These are phyloP conservation scores for Aspergillus pseudotamarii DNA, from an alignment of 2,329 filamentous ascomycete species.

Conservation along the genomic window DNA sequence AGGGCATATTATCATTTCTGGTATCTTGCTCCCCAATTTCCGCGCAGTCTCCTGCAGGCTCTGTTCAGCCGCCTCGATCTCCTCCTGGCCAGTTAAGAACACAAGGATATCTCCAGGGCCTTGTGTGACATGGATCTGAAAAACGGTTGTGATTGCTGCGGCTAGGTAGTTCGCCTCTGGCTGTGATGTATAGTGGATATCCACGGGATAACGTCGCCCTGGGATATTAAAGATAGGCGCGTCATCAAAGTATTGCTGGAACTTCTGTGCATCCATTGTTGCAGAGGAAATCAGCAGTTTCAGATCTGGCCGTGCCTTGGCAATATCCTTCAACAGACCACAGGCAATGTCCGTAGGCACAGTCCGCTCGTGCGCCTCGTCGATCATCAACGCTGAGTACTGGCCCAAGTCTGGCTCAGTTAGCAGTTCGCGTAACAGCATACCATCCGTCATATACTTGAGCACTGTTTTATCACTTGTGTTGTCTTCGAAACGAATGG, in stretches of 20 bases:
- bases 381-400: conserved; percentile 91
- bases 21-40: conserved; percentile 81
- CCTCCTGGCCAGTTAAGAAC: conserved; percentile 93
- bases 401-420: conserved; percentile 80
- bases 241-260: conserved; percentile 87
- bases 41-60: conserved; percentile 82
- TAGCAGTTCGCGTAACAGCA: conserved; percentile 87
- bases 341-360: conserved; percentile 89
- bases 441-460: conserved; percentile 97
- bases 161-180: conserved; percentile 94
- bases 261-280: conserved; percentile 92
- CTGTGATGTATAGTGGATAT: conserved; percentile 85
- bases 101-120: conserved; percentile 87
- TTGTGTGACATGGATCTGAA: conserved; percentile 91
- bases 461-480: conserved; percentile 88
- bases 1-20: conserved; percentile 85
- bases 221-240: conserved; percentile 95
- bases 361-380: conserved; percentile 94
- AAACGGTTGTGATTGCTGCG: conserved; percentile 88
- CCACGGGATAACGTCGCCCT: conserved; percentile 83
- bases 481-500: conserved; percentile 90
- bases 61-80: conserved; percentile 86
- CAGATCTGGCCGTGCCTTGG: conserved; percentile 78
- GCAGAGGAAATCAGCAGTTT: conserved; percentile 92
- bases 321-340: conserved; percentile 85